Evolutionary conservation across 495 filamentous ascomycete genomes (phyloP).

Genomic region (Tuber calosporum): DNA sequence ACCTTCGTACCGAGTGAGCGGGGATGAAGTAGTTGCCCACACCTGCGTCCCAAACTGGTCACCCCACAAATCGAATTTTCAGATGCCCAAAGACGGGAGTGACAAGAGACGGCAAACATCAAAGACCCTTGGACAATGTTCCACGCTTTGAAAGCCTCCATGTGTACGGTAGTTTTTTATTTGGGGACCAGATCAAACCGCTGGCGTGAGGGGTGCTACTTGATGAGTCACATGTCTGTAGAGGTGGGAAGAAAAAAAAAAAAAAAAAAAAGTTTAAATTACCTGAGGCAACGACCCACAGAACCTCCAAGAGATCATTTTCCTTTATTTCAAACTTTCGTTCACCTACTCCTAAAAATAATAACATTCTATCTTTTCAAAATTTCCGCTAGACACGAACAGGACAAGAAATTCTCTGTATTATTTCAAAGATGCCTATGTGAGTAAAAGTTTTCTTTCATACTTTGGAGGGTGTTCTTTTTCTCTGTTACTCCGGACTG

Average conservation of each 20-base stretch:
- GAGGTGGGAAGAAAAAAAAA: background rate
- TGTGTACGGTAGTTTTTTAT: background rate
- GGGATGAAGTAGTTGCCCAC: constrained; percentile 25
- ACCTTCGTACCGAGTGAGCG: constrained; percentile 35
- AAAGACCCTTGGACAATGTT: background rate
- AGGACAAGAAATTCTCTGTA: constrained; percentile 3
- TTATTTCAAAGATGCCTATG: constrained; percentile 34
- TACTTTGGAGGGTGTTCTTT: background rate
- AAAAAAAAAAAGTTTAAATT: constrained; percentile 6
- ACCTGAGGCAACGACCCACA: background rate
- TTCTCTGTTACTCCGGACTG: constrained; percentile 1
- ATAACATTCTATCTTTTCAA: background rate
- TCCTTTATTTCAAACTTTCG: constrained; percentile 6
- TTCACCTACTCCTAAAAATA: background rate
- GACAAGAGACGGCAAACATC: background rate
- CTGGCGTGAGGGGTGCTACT: background rate
- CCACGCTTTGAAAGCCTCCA: background rate
- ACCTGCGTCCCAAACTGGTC: constrained; percentile 17
- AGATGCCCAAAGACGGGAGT: background rate
- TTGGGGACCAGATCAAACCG: background rate
- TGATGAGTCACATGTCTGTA: background rate
- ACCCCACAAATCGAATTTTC: background rate
- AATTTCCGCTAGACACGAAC: background rate
- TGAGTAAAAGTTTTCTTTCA: constrained; percentile 12
- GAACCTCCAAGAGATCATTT: background rate